Conservation (phyloP, 169 alveolate genomes). For the Condylostoma magnum region DNA sequence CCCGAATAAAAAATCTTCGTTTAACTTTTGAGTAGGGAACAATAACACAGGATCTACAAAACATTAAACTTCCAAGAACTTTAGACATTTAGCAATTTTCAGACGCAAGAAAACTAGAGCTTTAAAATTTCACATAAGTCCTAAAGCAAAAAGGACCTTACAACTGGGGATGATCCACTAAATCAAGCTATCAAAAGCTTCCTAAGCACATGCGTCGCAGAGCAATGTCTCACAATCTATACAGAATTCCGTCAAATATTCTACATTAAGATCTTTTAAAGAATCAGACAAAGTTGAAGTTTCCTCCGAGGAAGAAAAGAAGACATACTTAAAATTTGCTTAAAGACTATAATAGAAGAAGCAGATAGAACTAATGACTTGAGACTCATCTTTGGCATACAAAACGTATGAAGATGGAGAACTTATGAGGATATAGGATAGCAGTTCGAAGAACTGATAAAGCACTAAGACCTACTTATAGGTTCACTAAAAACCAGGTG, state of each 20-base stretch:
- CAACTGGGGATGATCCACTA: background rate
- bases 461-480: constrained; percentile 73
- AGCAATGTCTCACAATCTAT: constrained; percentile 94
- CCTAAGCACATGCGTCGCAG: constrained; percentile 90
- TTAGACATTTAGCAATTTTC: background rate
- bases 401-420: constrained; percentile 88
- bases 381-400: constrained; percentile 93
- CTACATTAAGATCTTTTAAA: no score
- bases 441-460: constrained; percentile 77
- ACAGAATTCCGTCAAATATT: constrained; percentile 86
- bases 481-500: constrained; percentile 63
- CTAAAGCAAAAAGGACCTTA: constrained; percentile 6
- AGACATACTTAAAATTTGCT: constrained; percentile 49
- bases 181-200: constrained; percentile 73
- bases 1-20: no score
- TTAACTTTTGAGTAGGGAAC: no score
- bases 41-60: no score
- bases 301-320: constrained; percentile 33
- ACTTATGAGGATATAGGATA: constrained; percentile 86
- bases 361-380: constrained; percentile 80
- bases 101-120: constrained; percentile 8
- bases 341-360: constrained; percentile 9
- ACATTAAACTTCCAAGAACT: no score
- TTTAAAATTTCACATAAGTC: background rate
- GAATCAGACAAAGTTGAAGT: background rate